Evolutionary conservation across 2,329 filamentous ascomycete species (phyloP).

Genomic region (Stagonosporopsis rhizophila): DNA sequence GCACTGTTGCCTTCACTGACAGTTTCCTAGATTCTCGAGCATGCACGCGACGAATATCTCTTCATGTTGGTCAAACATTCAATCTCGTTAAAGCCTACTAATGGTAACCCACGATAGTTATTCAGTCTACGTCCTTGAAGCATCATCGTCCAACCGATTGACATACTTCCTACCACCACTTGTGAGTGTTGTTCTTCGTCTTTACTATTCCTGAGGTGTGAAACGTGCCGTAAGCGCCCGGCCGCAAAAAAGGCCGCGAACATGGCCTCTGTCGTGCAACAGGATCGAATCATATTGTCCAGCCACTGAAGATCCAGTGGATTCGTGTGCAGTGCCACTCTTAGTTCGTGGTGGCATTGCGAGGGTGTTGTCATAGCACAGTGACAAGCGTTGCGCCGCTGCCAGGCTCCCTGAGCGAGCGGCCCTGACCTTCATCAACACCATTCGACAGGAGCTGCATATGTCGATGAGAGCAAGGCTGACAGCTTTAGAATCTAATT

Average conservation of each 20-base stretch:
- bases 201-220: constrained; percentile 33
- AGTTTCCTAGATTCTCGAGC: constrained; percentile 61
- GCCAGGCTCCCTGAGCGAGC: constrained; percentile 32
- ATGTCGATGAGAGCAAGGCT: constrained; percentile 34
- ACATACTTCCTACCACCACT: constrained; percentile 58
- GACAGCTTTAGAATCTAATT: constrained; percentile 68
- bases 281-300: constrained; percentile 20
- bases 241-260: constrained; percentile 29
- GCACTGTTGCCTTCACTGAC: constrained; percentile 24
- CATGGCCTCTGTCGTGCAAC: constrained; percentile 40
- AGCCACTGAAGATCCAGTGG: constrained; percentile 22
- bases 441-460: not conserved
- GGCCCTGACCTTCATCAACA: not conserved
- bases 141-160: constrained; percentile 56
- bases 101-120: constrained; percentile 58
- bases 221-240: constrained; percentile 46
- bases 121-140: constrained; percentile 63
- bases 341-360: constrained; percentile 11
- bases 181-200: constrained; percentile 45
- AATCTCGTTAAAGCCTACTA: constrained; percentile 48
- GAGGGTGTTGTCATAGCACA: constrained; percentile 13
- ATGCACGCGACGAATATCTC: constrained; percentile 76
- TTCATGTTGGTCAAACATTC: constrained; percentile 66
- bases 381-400: constrained; percentile 31
- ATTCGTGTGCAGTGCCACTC: not conserved